Percentiles rank a stretch among this genome's conserved stretches.
phyloP scores from a whole-genome alignment of 164 flowering plant species.

The Piper betle region DNA sequence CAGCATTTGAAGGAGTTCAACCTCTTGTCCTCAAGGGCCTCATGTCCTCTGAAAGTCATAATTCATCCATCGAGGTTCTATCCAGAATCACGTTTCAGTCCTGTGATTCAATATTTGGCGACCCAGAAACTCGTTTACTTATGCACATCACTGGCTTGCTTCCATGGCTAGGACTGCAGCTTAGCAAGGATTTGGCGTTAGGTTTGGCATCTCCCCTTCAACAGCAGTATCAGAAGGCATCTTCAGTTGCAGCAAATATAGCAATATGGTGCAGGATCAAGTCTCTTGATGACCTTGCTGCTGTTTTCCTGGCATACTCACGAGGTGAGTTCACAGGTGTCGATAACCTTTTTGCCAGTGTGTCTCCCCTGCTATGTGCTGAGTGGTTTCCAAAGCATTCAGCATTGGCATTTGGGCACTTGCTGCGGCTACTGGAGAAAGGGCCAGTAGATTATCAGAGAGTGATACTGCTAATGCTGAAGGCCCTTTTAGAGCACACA shows the following conservation, averaged over 20 bases:
- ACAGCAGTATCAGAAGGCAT: constrained; percentile 72
- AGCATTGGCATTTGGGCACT: constrained; percentile 89
- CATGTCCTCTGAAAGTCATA: constrained; percentile 82
- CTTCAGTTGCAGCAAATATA: constrained; percentile 73
- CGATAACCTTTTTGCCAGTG: constrained; percentile 63
- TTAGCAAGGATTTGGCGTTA: constrained; percentile 40
- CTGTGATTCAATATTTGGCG: constrained; percentile 94
- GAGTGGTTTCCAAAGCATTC: constrained; percentile 98
- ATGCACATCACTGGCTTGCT: constrained; percentile 94
- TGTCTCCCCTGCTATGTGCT: constrained; percentile 72
- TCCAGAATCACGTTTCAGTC: constrained; percentile 78
- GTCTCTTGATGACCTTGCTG: constrained; percentile 66
- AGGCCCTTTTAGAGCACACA: constrained; percentile 95
- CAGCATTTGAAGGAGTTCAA: constrained; percentile 90
- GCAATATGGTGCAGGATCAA: constrained; percentile 78
- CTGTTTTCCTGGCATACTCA: constrained; percentile 68
- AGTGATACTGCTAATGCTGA: constrained; percentile 80
- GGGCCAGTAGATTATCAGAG: constrained; percentile 94
- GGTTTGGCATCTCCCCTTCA: constrained; percentile 58
- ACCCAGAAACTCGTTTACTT: constrained; percentile 74
- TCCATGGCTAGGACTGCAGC: constrained; percentile 97
- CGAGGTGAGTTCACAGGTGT: constrained; percentile 60
- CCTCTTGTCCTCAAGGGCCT: constrained; percentile 98
- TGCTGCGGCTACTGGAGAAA: constrained; percentile 74
- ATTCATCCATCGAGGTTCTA: constrained; percentile 82